Base-by-base conservation (phyloP, 2,329 filamentous ascomycete genomes). In the Sporothrix protearum region DNA sequence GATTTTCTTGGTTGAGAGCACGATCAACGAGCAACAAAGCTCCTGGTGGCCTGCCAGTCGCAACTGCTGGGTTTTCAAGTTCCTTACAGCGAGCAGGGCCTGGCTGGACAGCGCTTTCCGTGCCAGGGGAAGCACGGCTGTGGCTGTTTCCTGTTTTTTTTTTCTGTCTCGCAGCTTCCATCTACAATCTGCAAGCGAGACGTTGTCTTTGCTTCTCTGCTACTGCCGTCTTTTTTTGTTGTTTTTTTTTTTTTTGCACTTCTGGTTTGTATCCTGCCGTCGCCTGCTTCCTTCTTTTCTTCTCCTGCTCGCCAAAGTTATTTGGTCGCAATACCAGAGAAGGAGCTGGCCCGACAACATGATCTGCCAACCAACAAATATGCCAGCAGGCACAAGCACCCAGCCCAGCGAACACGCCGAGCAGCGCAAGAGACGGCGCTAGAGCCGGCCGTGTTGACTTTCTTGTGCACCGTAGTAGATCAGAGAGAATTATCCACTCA, bases 101-200 rank as follows among this genome's bases (percentile, higher is more conserved):
- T 42, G 57, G 33, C 33, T 33, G 57, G 36, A 9, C 33, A 61
- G 33, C 57, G 57, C 33, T 33, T 61, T 61, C 33, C 33, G 22
- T 64, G 36, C 61, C 61, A 49, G 36, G 57, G 36, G 28, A 63
- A 12, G 59, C 36, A 28, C 33, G 30, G 57, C 33, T 61, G 55
- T 63, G 33, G 12, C 63, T 66, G 42, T 47, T 64, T 47, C 42
- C 10, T 66, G 42, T 22, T 66, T 25, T 49, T 66, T 22, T 66
- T 25, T 49, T 66, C 63, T 66, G 25, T 25, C 16, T 49, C 25
- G 63, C 28, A 10, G 22, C 63, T 49, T 47, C 63, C 28, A 4
- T 49, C 39, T 33, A 3, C n/a, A 25, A 28, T 14, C 33, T 42
- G 63, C 63, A 49, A 6, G 61, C 28, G 36, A 63, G 36, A 63